Evolutionary conservation across 2,329 filamentous ascomycete species (phyloP), one percentile per base, ranked within the genome.

Genomic region (Verticillium alfalfae): DNA sequence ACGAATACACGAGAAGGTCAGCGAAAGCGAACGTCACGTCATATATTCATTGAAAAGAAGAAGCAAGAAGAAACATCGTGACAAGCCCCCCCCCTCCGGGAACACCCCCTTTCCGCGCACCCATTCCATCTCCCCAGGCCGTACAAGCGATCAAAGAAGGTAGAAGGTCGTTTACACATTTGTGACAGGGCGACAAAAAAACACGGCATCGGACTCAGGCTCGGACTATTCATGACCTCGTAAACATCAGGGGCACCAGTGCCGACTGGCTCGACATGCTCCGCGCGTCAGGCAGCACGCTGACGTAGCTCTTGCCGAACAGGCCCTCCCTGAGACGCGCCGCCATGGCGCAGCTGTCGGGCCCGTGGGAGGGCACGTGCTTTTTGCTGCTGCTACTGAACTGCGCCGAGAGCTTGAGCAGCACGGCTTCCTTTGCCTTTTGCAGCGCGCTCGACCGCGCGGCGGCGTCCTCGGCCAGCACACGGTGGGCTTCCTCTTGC

Each of bases 201-300:
- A 26, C 26, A 2, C 5, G 26, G 26, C 5, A 5, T 26, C 26
- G 26, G 26, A 26, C 26, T 26, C 26, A 26, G 26, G 15, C 9
- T n/a, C 3, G n/a, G 36, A 49, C 8, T 45, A 38, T 38, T 71
- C 66, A 76, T 57, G 72, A 69, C 56, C 80, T 77, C 70, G 80
- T 85, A 62, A 88, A 86, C 72, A 88, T 83, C 69, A 88, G 74
- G 64, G 86, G 85, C 64, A 88, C 85, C 67, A 86, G 67, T 18
- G 78, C 77, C 58, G 79, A 82, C 68, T 76, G 77, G 66, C 81
- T 84, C 63, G 85, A 84, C 69, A 84, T 72, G 60, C 76, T 79
- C 63, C 76, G 69, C 54, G 79, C 74, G 60, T 83, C 78, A 58
- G 78, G 72, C 59, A 79, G 60, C 31, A 79, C 73, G 45, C 69